These are phyloP conservation scores for Lablab purpureus DNA, from an alignment of 306 rosid species.

Conservation along the genomic window DNA sequence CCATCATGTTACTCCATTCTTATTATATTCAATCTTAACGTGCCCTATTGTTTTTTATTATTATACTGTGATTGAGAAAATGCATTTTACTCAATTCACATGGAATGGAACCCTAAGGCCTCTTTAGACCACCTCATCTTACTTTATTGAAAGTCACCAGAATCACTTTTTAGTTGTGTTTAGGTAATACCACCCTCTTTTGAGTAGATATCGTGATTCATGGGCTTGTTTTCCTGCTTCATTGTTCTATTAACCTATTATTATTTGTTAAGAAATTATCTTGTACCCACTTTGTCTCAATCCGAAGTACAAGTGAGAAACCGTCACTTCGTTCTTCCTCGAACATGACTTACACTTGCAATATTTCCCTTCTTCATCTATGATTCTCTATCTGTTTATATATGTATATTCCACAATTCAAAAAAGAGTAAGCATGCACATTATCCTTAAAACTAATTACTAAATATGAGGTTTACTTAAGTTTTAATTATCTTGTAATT, in stretches of 20 bases:
- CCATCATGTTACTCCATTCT: slow-evolving; percentile 29
- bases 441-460: no score
- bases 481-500: no score
- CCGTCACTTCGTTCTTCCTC: slow-evolving; percentile 21
- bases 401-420: background rate
- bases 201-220: slow-evolving; percentile 39
- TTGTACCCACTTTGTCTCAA: slow-evolving; percentile 8
- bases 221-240: slow-evolving; percentile 34
- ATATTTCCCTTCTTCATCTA: background rate
- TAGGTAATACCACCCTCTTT: slow-evolving; percentile 16
- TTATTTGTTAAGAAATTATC: background rate
- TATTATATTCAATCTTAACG: slow-evolving; percentile 20
- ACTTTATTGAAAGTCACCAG: slow-evolving; percentile 32
- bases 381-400: background rate
- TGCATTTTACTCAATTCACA: slow-evolving; percentile 44
- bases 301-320: slow-evolving; percentile 14
- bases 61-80: slow-evolving; percentile 1
- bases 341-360: background rate
- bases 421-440: no score
- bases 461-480: no score
- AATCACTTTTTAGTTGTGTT: slow-evolving; percentile 21
- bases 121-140: slow-evolving; percentile 53
- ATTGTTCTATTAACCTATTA: slow-evolving; percentile 24
- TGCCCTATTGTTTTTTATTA: background rate
- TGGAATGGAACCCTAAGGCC: slow-evolving; percentile 21